These are phyloP conservation scores for Dactylorhiza incarnata DNA, from an alignment of 106 monocot species.

Conservation along the genomic window DNA sequence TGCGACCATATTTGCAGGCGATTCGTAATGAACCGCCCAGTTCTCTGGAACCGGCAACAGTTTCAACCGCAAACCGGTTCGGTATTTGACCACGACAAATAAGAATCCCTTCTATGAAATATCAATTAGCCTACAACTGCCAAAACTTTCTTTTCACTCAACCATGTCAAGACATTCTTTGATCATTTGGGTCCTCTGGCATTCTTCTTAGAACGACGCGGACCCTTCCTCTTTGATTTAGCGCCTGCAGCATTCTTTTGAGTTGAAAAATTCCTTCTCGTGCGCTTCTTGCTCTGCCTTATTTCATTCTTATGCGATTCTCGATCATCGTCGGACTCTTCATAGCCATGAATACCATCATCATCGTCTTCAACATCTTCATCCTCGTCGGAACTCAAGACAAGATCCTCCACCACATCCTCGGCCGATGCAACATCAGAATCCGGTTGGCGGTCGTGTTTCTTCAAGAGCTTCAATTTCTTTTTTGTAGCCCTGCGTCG, in stretches of 20 bases:
- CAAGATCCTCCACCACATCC: conserved; percentile 84
- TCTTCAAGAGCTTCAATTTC: conserved; percentile 31
- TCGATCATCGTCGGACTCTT: conserved; percentile 1
- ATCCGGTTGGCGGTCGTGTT: conserved; percentile 19
- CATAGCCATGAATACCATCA: conserved; percentile 1
- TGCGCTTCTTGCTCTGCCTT: neutral
- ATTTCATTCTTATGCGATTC: neutral
- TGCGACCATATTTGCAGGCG: too few relatives aligned
- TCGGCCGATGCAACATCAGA: conserved; percentile 32
- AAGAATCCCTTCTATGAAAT: too few relatives aligned
- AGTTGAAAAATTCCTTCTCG: neutral
- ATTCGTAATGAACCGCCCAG: too few relatives aligned
- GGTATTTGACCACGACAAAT: too few relatives aligned
- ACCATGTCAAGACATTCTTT: too few relatives aligned
- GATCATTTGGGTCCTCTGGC: too few relatives aligned
- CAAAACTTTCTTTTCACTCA: too few relatives aligned
- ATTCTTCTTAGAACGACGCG: neutral
- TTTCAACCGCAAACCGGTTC: too few relatives aligned
- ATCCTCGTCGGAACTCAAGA: conserved; percentile 64
- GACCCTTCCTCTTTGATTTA: neutral
- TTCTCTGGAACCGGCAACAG: too few relatives aligned
- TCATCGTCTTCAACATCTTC: conserved; percentile 15
- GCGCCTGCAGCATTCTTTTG: too few relatives aligned
- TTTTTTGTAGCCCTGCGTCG: conserved; percentile 19
- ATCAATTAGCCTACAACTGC: too few relatives aligned